Evolutionary conservation across 2,329 filamentous ascomycete genomes (phyloP), one percentile per base, ranked within the genome.

Genomic region (Stylonectria norvegica): DNA sequence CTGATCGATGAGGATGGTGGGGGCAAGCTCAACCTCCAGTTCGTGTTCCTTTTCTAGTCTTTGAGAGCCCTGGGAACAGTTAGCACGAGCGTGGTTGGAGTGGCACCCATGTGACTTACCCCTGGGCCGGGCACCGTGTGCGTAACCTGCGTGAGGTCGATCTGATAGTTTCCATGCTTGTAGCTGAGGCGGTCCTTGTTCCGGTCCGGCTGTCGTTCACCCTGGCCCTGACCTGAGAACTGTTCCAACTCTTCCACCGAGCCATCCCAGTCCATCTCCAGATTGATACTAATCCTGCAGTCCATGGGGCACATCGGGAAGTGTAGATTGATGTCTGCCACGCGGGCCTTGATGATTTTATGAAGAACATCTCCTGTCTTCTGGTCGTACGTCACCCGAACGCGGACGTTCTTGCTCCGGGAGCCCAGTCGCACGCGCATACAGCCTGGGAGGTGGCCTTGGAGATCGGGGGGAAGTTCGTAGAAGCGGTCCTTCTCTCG

Each of bases 171-270:
- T 28, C 89, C 76, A 61, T 97, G 94, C 8, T 76, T 83, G 66
- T 98, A 98, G 59, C 87, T 94, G 60, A 98, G 72, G 14, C 93
- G 80, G 64, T 98, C 90, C 64, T 98, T 98, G 53, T 80, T 82
- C 5, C 90, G 81, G 56, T 88, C 83, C 5, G 75, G 68, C 50
- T 64, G 62, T 19, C 57, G 69, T 56, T 58, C 71, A 50, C 40
- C 63, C 49, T 52, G 65, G 38, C 49, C 56, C 29, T 56, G 63
- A n/a, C n/a, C n/a, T 34, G 57, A 57, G 36, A 66, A 41, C 17
- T 63, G 57, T 52, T 78, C 71, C 11, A 81, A 62, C 43, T 79
- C 76, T 27, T 77, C 70, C 4, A 81, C 72, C 0, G 86, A 57
- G 2, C 89, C 88, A 4, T 89, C 76, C 70, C 83, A 95, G 38